These are phyloP conservation scores for Sporothrix protearum DNA, from an alignment of 2,329 filamentous ascomycete genomes.

Conservation along the genomic window DNA sequence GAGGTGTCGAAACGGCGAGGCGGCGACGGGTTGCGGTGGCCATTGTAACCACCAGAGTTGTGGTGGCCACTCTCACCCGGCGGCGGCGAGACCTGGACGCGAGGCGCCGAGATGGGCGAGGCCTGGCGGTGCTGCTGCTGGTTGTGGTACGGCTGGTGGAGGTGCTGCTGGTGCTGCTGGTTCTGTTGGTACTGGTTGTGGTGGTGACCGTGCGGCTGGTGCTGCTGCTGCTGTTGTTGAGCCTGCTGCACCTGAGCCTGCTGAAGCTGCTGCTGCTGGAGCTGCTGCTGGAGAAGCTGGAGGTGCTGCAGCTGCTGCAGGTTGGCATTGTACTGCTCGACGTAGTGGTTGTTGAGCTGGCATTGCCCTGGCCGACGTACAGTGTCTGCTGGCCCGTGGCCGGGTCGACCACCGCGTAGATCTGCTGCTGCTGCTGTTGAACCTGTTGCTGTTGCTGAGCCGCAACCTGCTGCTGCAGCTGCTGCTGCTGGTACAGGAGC, in stretches of 20 bases:
- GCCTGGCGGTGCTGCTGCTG: conserved; percentile 47
- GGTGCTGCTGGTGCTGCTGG: conserved; percentile 29
- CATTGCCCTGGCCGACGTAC: conserved; percentile 65
- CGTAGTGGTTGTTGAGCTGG: conserved; percentile 42
- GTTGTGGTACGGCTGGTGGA: conserved; percentile 18
- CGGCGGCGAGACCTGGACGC: conserved; percentile 78
- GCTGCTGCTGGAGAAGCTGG: conserved; percentile 36
- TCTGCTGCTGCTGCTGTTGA: conserved; percentile 59
- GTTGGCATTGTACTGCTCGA: conserved; percentile 44
- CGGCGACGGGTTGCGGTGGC: conserved; percentile 60
- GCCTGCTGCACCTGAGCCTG: conserved; percentile 34
- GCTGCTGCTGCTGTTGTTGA: conserved; percentile 44
- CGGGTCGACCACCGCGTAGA: conserved; percentile 82
- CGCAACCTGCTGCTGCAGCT: conserved; percentile 41
- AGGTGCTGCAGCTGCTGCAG: conserved; percentile 35
- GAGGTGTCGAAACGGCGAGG: conserved; percentile 59
- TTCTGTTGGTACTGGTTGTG: too few relatives aligned
- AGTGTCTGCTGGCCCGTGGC: conserved; percentile 80
- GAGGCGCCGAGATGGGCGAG: conserved; percentile 60
- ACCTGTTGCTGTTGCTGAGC: conserved; percentile 53
- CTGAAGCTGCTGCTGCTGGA: conserved; percentile 37
- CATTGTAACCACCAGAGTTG: conserved; percentile 23
- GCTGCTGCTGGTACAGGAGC: conserved; percentile 48
- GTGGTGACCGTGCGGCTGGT: too few relatives aligned
- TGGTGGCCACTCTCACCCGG: conserved; percentile 53